Evolutionary conservation across 2,329 filamentous ascomycete genomes (phyloP).

Genomic region (Fusarium stilboides): DNA sequence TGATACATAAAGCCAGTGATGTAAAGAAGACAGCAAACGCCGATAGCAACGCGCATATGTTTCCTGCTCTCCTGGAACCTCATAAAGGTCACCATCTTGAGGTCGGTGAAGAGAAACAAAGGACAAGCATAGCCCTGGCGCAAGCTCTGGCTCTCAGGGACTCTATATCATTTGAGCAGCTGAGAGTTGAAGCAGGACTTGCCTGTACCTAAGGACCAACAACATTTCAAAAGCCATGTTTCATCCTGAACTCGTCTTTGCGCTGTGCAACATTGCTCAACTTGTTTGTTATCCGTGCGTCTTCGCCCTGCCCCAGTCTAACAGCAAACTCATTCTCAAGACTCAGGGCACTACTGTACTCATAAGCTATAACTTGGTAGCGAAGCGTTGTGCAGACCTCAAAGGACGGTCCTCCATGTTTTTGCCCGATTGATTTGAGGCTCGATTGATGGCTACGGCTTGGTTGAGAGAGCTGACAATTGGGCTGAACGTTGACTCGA

Average conservation of each 20-base stretch:
- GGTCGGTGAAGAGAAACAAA: not conserved
- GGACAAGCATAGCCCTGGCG: no score
- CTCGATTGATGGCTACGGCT: no score
- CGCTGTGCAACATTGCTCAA: not conserved
- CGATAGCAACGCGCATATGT: not conserved
- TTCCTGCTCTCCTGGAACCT: conserved; percentile 15
- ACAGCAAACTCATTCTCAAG: not conserved
- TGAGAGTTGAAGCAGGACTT: no score
- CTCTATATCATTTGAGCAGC: conserved; percentile 3
- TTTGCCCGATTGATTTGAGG: no score
- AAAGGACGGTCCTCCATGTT: no score
- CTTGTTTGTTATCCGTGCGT: not conserved
- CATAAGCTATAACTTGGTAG: no score
- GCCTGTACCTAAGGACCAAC: not conserved
- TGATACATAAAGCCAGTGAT: not conserved
- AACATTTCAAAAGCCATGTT: not conserved
- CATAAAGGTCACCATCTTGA: conserved; percentile 8
- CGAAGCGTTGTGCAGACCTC: no score
- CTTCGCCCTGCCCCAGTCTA: no score
- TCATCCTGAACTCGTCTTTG: not conserved
- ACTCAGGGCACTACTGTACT: not conserved
- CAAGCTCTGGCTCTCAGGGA: not conserved
- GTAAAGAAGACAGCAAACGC: conserved; percentile 6
- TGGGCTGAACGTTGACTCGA: no score
- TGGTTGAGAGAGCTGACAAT: no score